A percentile compares a stretch with the other conserved stretches of the same genome.
phyloP scores from a whole-genome alignment of 768 basidiomycete genomes.

The Sporobolomyces phaffii region DNA sequence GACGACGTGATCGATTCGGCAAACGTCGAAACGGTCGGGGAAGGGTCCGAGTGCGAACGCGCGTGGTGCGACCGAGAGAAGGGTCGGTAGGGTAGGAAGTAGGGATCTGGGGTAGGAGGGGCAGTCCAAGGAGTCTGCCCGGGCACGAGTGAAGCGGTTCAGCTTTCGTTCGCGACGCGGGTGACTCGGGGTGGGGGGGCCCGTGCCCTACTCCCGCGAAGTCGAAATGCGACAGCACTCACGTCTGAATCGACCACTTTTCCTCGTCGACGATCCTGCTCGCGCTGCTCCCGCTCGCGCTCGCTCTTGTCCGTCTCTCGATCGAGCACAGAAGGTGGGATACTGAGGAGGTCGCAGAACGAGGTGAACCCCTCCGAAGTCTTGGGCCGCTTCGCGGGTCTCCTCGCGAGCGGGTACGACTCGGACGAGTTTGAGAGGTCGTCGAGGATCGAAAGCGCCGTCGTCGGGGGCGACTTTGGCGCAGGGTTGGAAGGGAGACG shows the following conservation, averaged over 20 bases:
- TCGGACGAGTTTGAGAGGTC: neutral
- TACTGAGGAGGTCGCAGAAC: slow-evolving; percentile 5
- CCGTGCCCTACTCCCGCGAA: too few species aligned
- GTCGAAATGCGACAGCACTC: too few species aligned
- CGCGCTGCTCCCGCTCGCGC: neutral
- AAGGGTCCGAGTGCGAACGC: neutral
- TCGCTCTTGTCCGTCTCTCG: neutral
- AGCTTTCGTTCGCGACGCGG: too few species aligned
- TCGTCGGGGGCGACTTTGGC: slow-evolving; percentile 10
- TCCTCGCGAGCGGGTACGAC: neutral
- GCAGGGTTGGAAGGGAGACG: neutral
- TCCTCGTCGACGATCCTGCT: neutral
- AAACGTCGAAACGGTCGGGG: neutral
- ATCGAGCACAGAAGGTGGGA: neutral
- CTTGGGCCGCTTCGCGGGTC: neutral
- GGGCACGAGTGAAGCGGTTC: too few species aligned
- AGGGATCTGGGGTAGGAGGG: neutral
- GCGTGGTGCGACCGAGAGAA: neutral
- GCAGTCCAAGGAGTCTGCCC: slow-evolving; percentile 9
- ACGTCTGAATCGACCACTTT: neutral
- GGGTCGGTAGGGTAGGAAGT: neutral
- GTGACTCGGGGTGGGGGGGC: too few species aligned
- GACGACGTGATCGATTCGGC: neutral
- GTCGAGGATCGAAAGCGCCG: neutral
- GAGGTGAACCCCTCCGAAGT: neutral